Evolutionary conservation across 2,329 filamentous ascomycete genomes (phyloP).

Genomic region (Paradendryphiella salina): DNA sequence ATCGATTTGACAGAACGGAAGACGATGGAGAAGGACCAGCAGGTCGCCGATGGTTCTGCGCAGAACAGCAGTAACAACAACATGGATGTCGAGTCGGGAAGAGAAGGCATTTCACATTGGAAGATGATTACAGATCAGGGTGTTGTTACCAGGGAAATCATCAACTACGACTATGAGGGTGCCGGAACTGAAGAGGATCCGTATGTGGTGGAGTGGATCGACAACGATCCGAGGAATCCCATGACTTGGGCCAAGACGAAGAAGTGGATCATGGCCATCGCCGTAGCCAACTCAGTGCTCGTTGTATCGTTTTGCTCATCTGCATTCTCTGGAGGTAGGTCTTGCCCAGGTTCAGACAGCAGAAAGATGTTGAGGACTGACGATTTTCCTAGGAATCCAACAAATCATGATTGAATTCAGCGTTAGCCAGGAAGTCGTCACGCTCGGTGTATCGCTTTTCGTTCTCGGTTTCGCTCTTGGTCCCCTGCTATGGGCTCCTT

Average conservation of each 20-base stretch:
- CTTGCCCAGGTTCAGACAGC: neutral
- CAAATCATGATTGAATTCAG: conserved; percentile 48
- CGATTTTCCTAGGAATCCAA: conserved; percentile 31
- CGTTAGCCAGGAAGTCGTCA: conserved; percentile 48
- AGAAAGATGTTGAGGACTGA: neutral
- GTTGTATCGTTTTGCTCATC: conserved; percentile 51
- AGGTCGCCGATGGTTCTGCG: conserved; percentile 14
- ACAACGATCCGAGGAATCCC: conserved; percentile 53
- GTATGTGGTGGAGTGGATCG: conserved; percentile 53
- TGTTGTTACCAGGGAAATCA: conserved; percentile 43
- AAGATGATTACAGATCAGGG: conserved; percentile 46
- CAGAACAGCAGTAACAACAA: conserved; percentile 7
- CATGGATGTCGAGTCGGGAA: conserved; percentile 42
- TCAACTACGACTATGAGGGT: conserved; percentile 49
- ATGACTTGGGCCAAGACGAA: conserved; percentile 46
- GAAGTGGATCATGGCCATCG: conserved; percentile 49
- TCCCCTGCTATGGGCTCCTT: conserved; percentile 55
- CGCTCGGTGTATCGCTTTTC: conserved; percentile 50
- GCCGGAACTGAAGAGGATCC: conserved; percentile 51
- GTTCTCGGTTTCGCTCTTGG: conserved; percentile 50
- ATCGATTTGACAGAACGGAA: conserved; percentile 3
- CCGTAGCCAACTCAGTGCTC: conserved; percentile 50
- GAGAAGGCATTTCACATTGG: conserved; percentile 42
- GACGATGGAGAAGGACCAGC: conserved; percentile 26
- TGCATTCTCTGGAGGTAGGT: conserved; percentile 47